Evolutionary conservation across 2,329 filamentous ascomycete species (phyloP).

Genomic region (Pseudomassariella vexata): DNA sequence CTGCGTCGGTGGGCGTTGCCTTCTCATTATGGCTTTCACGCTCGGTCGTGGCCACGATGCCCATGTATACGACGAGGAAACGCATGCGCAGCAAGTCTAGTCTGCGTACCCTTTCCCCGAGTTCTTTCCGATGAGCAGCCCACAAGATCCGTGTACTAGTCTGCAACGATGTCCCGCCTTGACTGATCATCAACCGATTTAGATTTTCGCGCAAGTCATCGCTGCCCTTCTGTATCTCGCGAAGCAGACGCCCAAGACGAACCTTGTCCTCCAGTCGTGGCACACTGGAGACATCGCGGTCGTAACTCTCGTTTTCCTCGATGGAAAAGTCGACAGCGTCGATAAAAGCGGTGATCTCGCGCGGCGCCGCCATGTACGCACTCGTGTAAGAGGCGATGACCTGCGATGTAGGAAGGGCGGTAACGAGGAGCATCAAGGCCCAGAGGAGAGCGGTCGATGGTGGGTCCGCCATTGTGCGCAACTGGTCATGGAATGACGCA

Average conservation of each 20-base stretch:
- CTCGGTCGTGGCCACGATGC: conserved; percentile 42
- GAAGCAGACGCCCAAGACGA: conserved; percentile 49
- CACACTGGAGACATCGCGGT: conserved; percentile 52
- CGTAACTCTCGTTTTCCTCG: conserved; percentile 59
- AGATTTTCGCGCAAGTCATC: conserved; percentile 58
- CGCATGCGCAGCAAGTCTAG: conserved; percentile 59
- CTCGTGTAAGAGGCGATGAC: conserved; percentile 44
- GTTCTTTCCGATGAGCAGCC: conserved; percentile 45
- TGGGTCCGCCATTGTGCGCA: conserved; percentile 40
- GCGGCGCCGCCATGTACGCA: conserved; percentile 53
- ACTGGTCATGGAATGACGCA: too few species aligned
- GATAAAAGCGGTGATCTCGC: conserved; percentile 51
- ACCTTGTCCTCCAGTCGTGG: conserved; percentile 57
- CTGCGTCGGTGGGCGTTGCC: conserved; percentile 18
- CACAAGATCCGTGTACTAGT: conserved; percentile 49
- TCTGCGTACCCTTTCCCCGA: conserved; percentile 53
- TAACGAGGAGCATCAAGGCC: conserved; percentile 52
- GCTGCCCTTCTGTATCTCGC: conserved; percentile 55
- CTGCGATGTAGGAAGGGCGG: conserved; percentile 52
- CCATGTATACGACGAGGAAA: conserved; percentile 60
- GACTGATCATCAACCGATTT: conserved; percentile 42
- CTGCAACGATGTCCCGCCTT: conserved; percentile 38
- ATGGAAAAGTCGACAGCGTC: conserved; percentile 58
- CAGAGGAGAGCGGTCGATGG: conserved; percentile 42
- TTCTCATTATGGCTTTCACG: conserved; percentile 26